Conservation (phyloP, 441 rosid genomes). For the Gossypium davidsonii region DNA sequence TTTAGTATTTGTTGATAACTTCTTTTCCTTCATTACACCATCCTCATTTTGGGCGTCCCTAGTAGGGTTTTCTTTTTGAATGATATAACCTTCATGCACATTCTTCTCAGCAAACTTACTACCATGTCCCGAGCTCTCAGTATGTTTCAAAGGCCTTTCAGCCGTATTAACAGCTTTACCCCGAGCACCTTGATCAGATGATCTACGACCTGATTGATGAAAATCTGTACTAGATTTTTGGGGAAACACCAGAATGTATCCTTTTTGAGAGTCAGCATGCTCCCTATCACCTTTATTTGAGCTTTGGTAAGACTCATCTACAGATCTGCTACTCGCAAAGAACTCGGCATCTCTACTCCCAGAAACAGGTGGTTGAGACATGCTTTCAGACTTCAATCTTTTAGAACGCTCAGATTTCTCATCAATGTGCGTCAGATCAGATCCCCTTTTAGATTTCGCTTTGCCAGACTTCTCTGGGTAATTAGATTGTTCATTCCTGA, state of each 20-base stretch:
- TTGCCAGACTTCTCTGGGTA: constrained; percentile 36
- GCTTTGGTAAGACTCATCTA: constrained; percentile 31
- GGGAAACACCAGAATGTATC: constrained; percentile 30
- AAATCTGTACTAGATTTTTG: constrained; percentile 47
- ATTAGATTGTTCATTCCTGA: constrained; percentile 46
- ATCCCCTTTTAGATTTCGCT: constrained; percentile 45
- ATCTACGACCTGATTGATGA: constrained; percentile 34
- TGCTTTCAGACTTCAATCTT: constrained; percentile 54
- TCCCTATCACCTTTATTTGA: constrained; percentile 43
- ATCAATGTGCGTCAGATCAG: constrained; percentile 36
- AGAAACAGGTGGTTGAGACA: constrained; percentile 32
- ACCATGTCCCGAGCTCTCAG: constrained; percentile 41
- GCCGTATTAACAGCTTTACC: constrained; percentile 37
- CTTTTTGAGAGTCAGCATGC: constrained; percentile 34
- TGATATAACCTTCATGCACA: constrained; percentile 37
- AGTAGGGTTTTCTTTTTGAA: constrained; percentile 42
- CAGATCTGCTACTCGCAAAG: constrained; percentile 28
- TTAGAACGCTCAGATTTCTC: constrained; percentile 43
- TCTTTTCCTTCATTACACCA: constrained; percentile 39
- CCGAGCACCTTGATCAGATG: constrained; percentile 36
- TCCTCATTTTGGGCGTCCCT: constrained; percentile 50
- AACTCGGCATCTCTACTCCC: constrained; percentile 34
- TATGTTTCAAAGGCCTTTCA: constrained; percentile 40
- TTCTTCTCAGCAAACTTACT: constrained; percentile 42
- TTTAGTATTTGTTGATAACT: constrained; percentile 41